Evolutionary conservation across 257 asterid genomes (phyloP).

Genomic region (Plantago major): DNA sequence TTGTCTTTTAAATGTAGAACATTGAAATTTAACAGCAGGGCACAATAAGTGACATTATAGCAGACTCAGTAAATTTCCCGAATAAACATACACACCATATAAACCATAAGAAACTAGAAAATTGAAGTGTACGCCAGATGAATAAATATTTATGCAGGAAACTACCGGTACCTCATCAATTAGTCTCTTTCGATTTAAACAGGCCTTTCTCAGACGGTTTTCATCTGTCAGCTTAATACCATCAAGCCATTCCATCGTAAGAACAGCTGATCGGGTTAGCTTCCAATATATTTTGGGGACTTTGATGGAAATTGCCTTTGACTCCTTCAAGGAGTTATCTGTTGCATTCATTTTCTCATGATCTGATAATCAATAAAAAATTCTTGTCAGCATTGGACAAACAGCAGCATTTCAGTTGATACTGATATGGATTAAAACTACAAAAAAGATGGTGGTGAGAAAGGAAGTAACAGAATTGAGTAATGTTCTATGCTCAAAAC

Average conservation of each 20-base stretch:
- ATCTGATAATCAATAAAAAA: conserved; percentile 33
- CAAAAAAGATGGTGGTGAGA: neutral
- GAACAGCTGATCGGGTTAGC: conserved; percentile 80
- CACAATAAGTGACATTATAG: too few species aligned
- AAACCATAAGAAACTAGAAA: too few species aligned
- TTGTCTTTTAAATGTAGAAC: too few species aligned
- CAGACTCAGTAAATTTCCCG: too few species aligned
- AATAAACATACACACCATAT: too few species aligned
- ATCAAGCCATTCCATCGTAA: conserved; percentile 98
- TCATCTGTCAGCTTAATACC: conserved; percentile 89
- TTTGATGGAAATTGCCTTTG: conserved; percentile 50
- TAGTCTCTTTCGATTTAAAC: conserved; percentile 68
- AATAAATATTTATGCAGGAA: conserved; percentile 1
- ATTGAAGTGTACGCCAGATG: too few species aligned
- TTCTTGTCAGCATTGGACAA: neutral
- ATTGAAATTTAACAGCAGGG: too few species aligned
- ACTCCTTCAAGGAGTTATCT: conserved; percentile 21
- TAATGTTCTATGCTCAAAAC: neutral
- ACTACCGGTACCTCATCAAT: conserved; percentile 65
- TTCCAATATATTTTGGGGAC: conserved; percentile 95
- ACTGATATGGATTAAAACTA: neutral
- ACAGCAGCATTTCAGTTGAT: neutral
- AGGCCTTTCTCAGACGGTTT: conserved; percentile 61
- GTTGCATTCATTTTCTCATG: conserved; percentile 31
- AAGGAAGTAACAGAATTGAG: neutral